phyloP scores from a whole-genome alignment of 306 rosid species.

The Pterocarpus santalinus region DNA sequence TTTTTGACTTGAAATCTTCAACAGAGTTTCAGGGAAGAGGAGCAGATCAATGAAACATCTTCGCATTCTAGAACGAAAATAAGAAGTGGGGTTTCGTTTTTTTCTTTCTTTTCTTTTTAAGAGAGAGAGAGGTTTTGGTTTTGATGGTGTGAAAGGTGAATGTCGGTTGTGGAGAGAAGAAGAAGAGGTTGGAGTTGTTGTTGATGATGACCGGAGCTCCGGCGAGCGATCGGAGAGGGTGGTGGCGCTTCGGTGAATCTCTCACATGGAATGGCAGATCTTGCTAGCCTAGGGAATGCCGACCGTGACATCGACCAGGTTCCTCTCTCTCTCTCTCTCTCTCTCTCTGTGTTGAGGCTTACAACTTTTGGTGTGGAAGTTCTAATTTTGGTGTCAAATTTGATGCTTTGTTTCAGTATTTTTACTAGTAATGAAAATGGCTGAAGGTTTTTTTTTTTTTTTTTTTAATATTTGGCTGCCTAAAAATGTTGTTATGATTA shows the following conservation, averaged over 20 bases:
- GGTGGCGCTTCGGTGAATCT: conserved; percentile 81
- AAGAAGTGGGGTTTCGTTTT: conserved; percentile 39
- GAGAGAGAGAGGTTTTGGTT: conserved; percentile 42
- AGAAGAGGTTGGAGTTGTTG: conserved; percentile 64
- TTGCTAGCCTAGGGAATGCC: conserved; percentile 87
- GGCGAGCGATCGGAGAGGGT: conserved; percentile 83
- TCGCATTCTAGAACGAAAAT: conserved; percentile 46
- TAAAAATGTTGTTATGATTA: conserved; percentile 25
- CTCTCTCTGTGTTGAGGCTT: conserved; percentile 33
- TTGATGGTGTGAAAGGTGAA: conserved; percentile 65
- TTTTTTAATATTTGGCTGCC: neutral
- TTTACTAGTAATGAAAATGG: neutral
- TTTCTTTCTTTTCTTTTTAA: neutral
- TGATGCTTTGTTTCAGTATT: conserved; percentile 34
- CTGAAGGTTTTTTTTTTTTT: neutral
- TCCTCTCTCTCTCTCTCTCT: conserved; percentile 20
- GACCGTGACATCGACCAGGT: conserved; percentile 91
- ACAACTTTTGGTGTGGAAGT: neutral
- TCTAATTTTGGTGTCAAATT: conserved; percentile 20
- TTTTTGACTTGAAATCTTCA: conserved; percentile 57
- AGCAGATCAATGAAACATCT: conserved; percentile 61
- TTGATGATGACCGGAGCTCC: conserved; percentile 95
- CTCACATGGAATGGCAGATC: conserved; percentile 99
- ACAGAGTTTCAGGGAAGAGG: conserved; percentile 49
- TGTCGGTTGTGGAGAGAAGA: conserved; percentile 58